Base-by-base conservation (phyloP, 495 filamentous ascomycete genomes). In the Chaetomium tenue region DNA sequence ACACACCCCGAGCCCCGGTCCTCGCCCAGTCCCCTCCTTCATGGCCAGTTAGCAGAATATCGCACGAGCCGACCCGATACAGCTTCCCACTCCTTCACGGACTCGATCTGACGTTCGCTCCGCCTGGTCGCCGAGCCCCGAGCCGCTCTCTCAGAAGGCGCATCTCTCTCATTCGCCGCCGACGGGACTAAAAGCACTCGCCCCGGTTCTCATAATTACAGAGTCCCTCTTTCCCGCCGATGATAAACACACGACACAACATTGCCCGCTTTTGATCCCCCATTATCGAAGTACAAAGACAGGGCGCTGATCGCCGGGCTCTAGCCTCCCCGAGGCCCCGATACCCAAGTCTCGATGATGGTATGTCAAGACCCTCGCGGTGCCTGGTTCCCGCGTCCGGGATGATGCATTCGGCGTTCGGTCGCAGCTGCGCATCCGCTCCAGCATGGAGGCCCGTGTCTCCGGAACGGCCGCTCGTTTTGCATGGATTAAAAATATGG, bases 251-350 rank as follows among this genome's bases (percentile, higher is more conserved):
- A 63, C 65, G 62, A 71, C 62, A 66, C 54, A 57, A n/a, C 33
- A 54, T 58, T 51, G 53, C 60, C 58, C 51, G 60, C 52, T 50
- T 53, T 59, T 68, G 42, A 63, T 58, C 64, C 20, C 25, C 37
- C 57, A 58, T 42, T 58, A 40, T 50, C 51, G 47, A 66, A 66
- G 39, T 23, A 65, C 40, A 23, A 65, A 30, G 26, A 64, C 72
- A 72, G 70, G 76, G 70, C 70, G 52, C 61, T 23, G 54, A 58
- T 66, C 63, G 64, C 71, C 71, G 77, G 33, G 64, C 57, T 69
- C 64, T 61, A 69, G 72, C 76, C 75, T 77, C 78, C 37, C 44
- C 68, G 74, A 76, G 77, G 76, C 75, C 68, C 60, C 62, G 8
- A 52, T 12, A 58, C 61, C 67, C 46, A 63, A 66, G 60, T 61